phyloP scores from a whole-genome alignment of 768 basidiomycete species.

The Hygrocybe coccinea region DNA sequence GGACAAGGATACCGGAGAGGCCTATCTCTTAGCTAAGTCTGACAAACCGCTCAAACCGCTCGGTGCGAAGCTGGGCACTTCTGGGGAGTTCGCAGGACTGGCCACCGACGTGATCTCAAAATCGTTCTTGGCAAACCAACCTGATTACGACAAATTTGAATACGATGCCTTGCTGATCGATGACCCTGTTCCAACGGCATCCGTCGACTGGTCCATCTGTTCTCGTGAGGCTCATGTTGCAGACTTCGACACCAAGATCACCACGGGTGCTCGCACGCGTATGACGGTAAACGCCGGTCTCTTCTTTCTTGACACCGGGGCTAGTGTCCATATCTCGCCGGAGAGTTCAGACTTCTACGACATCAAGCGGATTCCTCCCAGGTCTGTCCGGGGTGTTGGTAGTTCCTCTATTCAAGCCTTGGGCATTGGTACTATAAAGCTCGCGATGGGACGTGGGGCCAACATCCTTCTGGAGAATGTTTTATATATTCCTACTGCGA shows the following conservation, averaged over 20 bases:
- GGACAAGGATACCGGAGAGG: background rate
- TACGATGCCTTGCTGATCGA: background rate
- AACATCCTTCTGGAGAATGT: constrained; percentile 10
- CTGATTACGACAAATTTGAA: background rate
- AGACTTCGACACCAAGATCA: constrained; percentile 1
- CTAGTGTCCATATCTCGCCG: constrained; percentile 16
- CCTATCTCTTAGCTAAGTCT: background rate
- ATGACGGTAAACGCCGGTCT: background rate
- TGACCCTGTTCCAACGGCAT: background rate
- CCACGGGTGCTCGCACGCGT: background rate
- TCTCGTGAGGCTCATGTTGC: background rate
- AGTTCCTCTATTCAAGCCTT: constrained; percentile 16
- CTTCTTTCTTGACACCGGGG: constrained; percentile 10
- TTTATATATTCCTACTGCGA: background rate
- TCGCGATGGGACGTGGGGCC: constrained; percentile 11
- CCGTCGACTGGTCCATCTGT: background rate
- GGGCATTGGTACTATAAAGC: constrained; percentile 13
- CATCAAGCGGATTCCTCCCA: constrained; percentile 8
- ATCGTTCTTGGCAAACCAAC: background rate
- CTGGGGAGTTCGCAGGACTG: background rate
- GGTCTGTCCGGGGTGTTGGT: constrained; percentile 12
- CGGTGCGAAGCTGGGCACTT: background rate
- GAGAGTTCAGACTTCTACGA: constrained; percentile 12
- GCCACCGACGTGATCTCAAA: background rate
- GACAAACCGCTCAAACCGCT: background rate